A percentile compares a stretch with the other conserved stretches of the same genome.
Evolutionary conservation across 345 rosid genomes (phyloP).

Genomic region (Arabis hirsuta): DNA sequence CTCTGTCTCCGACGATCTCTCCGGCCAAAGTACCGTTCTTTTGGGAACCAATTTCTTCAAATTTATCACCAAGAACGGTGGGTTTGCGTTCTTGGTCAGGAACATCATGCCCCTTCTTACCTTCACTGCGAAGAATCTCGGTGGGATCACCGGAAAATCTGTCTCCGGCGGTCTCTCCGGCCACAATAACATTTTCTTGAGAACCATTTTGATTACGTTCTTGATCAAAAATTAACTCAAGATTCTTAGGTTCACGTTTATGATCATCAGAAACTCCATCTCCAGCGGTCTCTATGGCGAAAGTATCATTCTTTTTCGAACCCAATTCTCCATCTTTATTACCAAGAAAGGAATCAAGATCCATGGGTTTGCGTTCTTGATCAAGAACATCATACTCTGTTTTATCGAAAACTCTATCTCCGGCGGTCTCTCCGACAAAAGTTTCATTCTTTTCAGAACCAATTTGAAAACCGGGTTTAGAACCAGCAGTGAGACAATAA

Average conservation of each 20-base stretch:
- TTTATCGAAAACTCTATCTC: background rate
- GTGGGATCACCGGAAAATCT: background rate
- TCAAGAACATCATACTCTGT: too few relatives aligned
- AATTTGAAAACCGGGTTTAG: constrained; percentile 50
- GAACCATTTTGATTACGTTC: background rate
- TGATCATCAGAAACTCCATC: background rate
- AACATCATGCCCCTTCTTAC: background rate
- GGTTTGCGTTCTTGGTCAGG: constrained; percentile 2
- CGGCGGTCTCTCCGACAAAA: background rate
- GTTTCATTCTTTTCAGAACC: background rate
- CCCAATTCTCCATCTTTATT: background rate
- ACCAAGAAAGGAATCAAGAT: too few relatives aligned
- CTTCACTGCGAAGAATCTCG: background rate
- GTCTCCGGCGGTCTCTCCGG: background rate
- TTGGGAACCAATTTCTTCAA: background rate
- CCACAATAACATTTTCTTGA: background rate
- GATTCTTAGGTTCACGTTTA: background rate
- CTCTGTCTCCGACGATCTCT: background rate
- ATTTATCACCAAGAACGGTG: background rate
- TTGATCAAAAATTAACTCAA: background rate
- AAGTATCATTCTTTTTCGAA: constrained; percentile 29
- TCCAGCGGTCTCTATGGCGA: background rate
- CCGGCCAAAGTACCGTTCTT: background rate
- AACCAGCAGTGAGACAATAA: constrained; percentile 71
- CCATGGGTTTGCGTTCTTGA: too few relatives aligned